Evolutionary conservation across 768 basidiomycete genomes (phyloP).

Genomic region (Rickenella mellea): DNA sequence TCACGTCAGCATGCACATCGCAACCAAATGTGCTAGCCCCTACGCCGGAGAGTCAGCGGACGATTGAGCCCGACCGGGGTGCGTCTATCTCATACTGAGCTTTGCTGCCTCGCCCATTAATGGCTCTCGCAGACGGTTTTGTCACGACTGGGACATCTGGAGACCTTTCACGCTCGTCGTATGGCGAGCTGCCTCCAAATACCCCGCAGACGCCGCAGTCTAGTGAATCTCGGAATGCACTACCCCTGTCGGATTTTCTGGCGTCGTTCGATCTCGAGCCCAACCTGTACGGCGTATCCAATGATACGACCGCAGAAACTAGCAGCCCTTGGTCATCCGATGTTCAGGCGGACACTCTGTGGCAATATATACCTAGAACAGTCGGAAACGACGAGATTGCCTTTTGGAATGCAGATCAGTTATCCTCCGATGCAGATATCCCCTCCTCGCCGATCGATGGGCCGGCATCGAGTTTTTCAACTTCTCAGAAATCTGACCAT

Average conservation of each 20-base stretch:
- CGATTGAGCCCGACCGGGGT: conserved; percentile 29
- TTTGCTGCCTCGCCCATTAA: no score
- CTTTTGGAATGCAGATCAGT: conserved; percentile 50
- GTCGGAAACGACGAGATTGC: conserved; percentile 41
- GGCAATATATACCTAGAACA: conserved; percentile 59
- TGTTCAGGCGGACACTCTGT: conserved; percentile 72
- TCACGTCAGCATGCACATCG: no score
- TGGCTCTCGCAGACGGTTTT: no score
- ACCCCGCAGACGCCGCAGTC: no score
- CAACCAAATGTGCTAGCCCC: conserved; percentile 45
- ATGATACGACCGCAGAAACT: conserved; percentile 11
- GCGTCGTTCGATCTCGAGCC: no score
- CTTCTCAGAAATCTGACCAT: conserved; percentile 11
- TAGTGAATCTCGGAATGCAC: no score
- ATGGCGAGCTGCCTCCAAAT: conserved; percentile 73
- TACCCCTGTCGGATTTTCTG: no score
- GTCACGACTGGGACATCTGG: no score
- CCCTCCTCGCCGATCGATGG: no score
- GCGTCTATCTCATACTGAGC: no score
- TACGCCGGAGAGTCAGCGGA: conserved; percentile 43
- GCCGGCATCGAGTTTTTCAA: neutral
- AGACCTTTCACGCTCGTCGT: conserved; percentile 55
- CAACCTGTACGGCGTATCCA: no score
- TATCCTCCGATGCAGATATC: conserved; percentile 21
- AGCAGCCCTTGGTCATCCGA: conserved; percentile 41